phyloP scores from a whole-genome alignment of 495 filamentous ascomycete species.

The Podospora appendiculata region DNA sequence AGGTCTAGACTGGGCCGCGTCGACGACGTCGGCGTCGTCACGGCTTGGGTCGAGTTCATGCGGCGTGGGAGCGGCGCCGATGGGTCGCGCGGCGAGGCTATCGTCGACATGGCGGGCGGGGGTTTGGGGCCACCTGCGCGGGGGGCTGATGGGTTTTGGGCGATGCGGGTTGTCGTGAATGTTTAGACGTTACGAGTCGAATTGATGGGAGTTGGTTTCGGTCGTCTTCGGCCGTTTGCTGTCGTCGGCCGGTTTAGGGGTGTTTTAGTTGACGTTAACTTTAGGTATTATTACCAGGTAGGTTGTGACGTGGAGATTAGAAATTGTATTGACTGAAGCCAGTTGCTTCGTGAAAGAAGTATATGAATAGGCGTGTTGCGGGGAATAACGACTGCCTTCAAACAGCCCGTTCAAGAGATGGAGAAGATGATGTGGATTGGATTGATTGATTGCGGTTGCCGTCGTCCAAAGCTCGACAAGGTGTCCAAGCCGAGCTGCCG shows the following conservation, averaged over 20 bases:
- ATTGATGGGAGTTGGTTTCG: too few species aligned
- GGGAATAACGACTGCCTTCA: too few species aligned
- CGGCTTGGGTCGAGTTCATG: slow-evolving; percentile 26
- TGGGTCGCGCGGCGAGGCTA: slow-evolving; percentile 60
- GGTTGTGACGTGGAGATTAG: too few species aligned
- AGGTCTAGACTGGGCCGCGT: slow-evolving; percentile 66
- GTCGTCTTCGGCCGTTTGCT: too few species aligned
- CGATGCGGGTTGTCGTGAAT: neutral
- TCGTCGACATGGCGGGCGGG: slow-evolving; percentile 58
- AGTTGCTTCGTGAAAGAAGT: too few species aligned
- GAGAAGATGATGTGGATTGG: neutral
- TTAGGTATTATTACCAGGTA: neutral
- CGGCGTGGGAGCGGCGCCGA: slow-evolving; percentile 27
- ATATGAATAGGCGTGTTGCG: too few species aligned
- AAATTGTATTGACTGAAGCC: too few species aligned
- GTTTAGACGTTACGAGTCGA: too few species aligned
- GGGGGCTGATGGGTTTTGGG: neutral
- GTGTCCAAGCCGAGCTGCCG: neutral
- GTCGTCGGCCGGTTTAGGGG: neutral
- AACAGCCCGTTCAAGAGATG: too few species aligned
- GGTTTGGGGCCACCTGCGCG: slow-evolving; percentile 1
- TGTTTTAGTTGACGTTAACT: neutral
- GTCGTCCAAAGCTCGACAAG: neutral
- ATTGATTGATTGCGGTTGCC: neutral
- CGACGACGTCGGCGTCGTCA: slow-evolving; percentile 55